Evolutionary conservation across 805 yeast species (phyloP).

Genomic region (Torulaspora delbrueckii): DNA sequence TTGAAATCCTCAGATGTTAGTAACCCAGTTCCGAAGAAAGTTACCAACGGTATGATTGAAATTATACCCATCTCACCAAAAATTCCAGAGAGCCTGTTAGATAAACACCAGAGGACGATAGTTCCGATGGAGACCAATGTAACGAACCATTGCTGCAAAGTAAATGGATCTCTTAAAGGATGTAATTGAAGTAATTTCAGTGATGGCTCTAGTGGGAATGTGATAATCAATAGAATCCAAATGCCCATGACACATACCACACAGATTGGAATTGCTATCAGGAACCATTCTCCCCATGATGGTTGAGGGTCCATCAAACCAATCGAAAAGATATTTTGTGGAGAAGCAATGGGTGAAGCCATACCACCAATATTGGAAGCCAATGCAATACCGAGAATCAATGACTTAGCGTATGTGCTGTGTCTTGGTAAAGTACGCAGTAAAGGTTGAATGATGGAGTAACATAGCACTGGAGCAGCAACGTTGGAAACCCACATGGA

Average conservation of each 20-base stretch:
- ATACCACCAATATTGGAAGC: constrained; percentile 94
- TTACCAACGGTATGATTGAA: constrained; percentile 81
- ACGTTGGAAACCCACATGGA: constrained; percentile 97
- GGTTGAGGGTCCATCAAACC: constrained; percentile 80
- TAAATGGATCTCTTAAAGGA: constrained; percentile 63
- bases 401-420: constrained; percentile 72
- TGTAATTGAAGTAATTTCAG: constrained; percentile 43
- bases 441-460: constrained; percentile 85
- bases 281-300: constrained; percentile 93
- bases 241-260: constrained; percentile 55
- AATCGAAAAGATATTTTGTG: constrained; percentile 89
- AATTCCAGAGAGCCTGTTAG: constrained; percentile 61
- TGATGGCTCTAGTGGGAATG: constrained; percentile 53
- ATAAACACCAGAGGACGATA: constrained; percentile 84
- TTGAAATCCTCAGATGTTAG: constrained; percentile 87
- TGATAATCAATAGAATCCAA: constrained; percentile 66
- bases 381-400: constrained; percentile 85
- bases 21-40: constrained; percentile 89
- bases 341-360: constrained; percentile 96
- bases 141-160: constrained; percentile 70
- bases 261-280: constrained; percentile 78
- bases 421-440: constrained; percentile 76
- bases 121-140: constrained; percentile 62
- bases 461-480: constrained; percentile 93
- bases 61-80: constrained; percentile 98